A percentile compares a stretch with the other conserved stretches of the same genome.
Conservation (phyloP, 1,284 basidiomycete genomes). For the Flammula alnicola region DNA sequence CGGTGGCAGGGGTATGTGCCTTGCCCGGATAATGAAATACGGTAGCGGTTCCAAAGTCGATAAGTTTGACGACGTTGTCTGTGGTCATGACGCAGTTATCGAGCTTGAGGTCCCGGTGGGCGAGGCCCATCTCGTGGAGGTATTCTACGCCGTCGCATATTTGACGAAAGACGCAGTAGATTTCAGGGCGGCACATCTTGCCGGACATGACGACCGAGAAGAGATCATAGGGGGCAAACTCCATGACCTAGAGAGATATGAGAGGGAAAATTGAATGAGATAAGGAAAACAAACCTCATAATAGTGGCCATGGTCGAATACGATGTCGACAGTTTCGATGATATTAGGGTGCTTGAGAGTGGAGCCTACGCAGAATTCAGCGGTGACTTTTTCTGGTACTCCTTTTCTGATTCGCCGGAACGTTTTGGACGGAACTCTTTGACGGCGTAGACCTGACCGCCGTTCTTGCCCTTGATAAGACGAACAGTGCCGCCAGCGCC, state of each 20-base stretch:
- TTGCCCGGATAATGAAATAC: conserved; percentile 99
- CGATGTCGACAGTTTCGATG: conserved; percentile 98
- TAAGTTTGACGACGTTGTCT: conserved; percentile 95
- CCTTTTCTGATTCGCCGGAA: conserved; percentile 88
- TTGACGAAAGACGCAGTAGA: conserved; percentile 99
- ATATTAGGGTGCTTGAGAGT: conserved; percentile 96
- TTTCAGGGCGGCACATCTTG: conserved; percentile 97
- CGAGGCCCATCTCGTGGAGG: conserved; percentile 95
- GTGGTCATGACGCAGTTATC: conserved; percentile 99
- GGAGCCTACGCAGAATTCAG: conserved; percentile 97
- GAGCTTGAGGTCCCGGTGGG: conserved; percentile 98
- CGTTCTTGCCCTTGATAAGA: conserved; percentile 91
- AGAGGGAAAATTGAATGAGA: conserved; percentile 11
- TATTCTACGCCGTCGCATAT: conserved; percentile 99
- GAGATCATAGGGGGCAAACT: conserved; percentile 97
- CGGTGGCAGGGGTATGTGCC: conserved; percentile 74
- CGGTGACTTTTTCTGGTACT: conserved; percentile 99
- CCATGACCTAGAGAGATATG: conserved; percentile 80
- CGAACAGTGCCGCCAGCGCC: conserved; percentile 98
- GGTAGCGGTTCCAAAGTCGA: conserved; percentile 99
- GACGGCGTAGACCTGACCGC: conserved; percentile 89
- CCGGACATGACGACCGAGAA: conserved; percentile 99
- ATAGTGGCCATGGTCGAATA: conserved; percentile 96
- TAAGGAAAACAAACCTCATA: conserved; percentile 76
- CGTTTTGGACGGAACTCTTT: conserved; percentile 96